A percentile compares a stretch with the other conserved stretches of the same genome.
These are phyloP conservation scores for Capsicum rhomboideum DNA, from an alignment of 257 asterid genomes.

Conservation along the genomic window DNA sequence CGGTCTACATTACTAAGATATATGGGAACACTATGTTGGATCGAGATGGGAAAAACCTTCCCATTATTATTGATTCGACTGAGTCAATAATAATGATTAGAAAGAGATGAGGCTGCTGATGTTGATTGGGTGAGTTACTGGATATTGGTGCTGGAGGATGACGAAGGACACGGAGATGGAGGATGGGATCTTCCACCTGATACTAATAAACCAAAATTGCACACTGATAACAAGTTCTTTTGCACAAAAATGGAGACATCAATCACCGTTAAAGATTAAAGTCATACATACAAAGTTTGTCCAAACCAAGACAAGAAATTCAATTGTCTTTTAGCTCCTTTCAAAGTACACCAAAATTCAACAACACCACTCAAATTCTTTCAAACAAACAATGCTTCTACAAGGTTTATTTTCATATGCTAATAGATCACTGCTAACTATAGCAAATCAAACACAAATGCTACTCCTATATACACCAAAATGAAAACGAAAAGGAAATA, in stretches of 20 bases:
- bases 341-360: not conserved
- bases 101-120: too few relatives aligned
- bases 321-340: not conserved
- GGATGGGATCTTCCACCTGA: too few relatives aligned
- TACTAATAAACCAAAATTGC: not conserved
- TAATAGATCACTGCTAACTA: not conserved
- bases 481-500: not conserved
- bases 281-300: not conserved
- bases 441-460: not conserved
- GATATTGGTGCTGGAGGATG: too few relatives aligned
- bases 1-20: too few relatives aligned
- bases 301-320: not conserved
- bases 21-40: too few relatives aligned
- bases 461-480: not conserved
- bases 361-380: not conserved
- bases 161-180: too few relatives aligned
- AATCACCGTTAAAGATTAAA: not conserved
- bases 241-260: not conserved
- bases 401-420: not conserved
- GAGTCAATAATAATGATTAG: too few relatives aligned
- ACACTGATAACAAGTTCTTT: not conserved
- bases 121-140: too few relatives aligned
- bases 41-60: too few relatives aligned
- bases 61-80: too few relatives aligned
- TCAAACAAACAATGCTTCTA: not conserved